These are phyloP conservation scores for Corchorus olitorius DNA, from an alignment of 345 rosid species.

Conservation along the genomic window DNA sequence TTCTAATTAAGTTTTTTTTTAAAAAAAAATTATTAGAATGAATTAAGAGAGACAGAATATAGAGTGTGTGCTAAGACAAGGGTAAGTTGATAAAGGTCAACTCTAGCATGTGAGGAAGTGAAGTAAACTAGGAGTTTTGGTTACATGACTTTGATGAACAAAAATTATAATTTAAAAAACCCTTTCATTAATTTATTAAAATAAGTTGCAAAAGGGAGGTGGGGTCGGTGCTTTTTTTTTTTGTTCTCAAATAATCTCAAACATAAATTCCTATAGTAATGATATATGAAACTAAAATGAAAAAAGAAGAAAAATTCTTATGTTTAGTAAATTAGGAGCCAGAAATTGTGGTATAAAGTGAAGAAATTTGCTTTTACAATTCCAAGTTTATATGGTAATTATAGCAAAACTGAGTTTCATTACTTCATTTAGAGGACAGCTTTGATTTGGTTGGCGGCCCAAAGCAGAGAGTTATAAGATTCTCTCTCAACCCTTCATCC, in stretches of 20 bases:
- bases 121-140: slow-evolving; percentile 26
- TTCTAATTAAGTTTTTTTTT: neutral
- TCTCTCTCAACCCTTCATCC: neutral
- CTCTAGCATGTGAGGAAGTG: slow-evolving; percentile 47
- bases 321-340: no score
- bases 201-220: neutral
- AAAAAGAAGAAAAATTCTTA: neutral
- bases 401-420: neutral
- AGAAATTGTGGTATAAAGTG: neutral
- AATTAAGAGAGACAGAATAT: neutral
- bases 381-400: neutral
- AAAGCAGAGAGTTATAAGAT: slow-evolving; percentile 8
- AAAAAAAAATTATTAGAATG: neutral
- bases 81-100: slow-evolving; percentile 40
- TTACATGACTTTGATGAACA: neutral
- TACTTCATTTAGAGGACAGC: neutral
- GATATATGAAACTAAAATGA: neutral
- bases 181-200: neutral
- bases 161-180: neutral
- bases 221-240: slow-evolving; percentile 29
- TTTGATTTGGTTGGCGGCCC: neutral
- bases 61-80: slow-evolving; percentile 20
- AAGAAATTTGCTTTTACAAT: neutral
- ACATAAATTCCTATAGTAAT: slow-evolving; percentile 33
- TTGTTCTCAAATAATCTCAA: slow-evolving; percentile 11